Evolutionary conservation across 2,329 filamentous ascomycete species (phyloP), one percentile per base, ranked within the genome.

Genomic region (Lecanicillium sp.): DNA sequence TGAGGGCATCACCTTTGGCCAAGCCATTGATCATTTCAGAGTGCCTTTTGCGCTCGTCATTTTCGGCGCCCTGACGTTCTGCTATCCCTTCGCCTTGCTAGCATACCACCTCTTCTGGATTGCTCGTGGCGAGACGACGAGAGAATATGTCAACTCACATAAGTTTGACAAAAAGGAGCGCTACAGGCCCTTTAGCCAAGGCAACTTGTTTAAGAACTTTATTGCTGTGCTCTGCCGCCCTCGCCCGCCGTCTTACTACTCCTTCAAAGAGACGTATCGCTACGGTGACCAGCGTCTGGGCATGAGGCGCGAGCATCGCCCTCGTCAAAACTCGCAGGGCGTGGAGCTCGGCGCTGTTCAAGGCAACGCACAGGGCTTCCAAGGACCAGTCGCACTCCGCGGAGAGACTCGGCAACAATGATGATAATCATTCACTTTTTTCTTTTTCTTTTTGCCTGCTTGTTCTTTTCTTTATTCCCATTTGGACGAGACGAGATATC

Each of bases 81-180:
- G 84, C 5, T 98, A 98, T 64, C 91, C 91, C 1, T 79, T 84
- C 33, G 87, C 89, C 36, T 72, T 98, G 5, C 87, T 83, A 72
- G 78, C 79, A 19, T 98, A 98, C 64, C 93, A 98, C 67, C 63
- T 97, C 39, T 96, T 95, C 69, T 75, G 98, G 36, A 89, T 94
- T 70, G 86, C 82, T 6, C 78, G 91, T 26, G 93, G 91, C 41
- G 91, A 98, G 71, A 98, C 91, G 0, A 98, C 93, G 1, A 78
- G 93, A 56, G 93, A 98, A 67, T 96, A 95, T 64, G 81, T 98
- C 55, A 95, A 95, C 67, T 90, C 87, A 4, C 89, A 95, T 67
- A 97, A 97, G 66, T 97, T 98, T 63, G 72, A 85, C 54, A 94
- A 93, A 69, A 85, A 86, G 58, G 91, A 98, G 63, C 82, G 93